phyloP scores from a whole-genome alignment of 352 stramenopile species.

The Phytophthora nicotianae region DNA sequence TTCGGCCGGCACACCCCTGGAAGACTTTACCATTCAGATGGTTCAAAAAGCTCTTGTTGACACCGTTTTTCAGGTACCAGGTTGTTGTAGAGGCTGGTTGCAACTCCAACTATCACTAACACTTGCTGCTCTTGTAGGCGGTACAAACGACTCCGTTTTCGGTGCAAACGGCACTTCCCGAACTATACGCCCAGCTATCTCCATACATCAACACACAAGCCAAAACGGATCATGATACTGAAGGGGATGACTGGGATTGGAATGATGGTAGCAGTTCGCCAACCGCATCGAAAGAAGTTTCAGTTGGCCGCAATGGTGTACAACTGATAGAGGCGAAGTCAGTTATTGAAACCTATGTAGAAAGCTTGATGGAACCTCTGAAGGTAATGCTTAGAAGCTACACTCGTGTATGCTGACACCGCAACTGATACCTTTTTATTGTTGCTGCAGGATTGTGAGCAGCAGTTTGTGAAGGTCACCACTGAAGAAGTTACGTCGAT shows the following conservation, averaged over 20 bases:
- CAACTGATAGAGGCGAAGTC: conserved; percentile 35
- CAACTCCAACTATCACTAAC: conserved; percentile 4
- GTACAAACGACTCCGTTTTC: conserved; percentile 26
- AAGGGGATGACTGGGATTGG: conserved; percentile 75
- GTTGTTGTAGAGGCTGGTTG: conserved; percentile 1
- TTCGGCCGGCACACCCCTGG: conserved; percentile 45
- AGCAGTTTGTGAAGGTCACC: conserved; percentile 54
- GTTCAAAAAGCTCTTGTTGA: conserved; percentile 58
- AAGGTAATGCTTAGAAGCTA: conserved; percentile 42
- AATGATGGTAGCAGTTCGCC: conserved; percentile 42
- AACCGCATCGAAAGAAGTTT: conserved; percentile 8
- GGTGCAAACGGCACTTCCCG: conserved; percentile 37
- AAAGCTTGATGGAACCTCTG: conserved; percentile 45
- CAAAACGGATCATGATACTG: conserved; percentile 27
- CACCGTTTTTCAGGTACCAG: conserved; percentile 51
- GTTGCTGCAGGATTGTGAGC: conserved; percentile 57
- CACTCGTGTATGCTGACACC: conserved; percentile 9
- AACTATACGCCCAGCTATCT: conserved; percentile 38
- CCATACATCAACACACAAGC: conserved; percentile 27
- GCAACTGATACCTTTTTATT: conserved; percentile 2
- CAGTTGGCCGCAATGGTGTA: conserved; percentile 19
- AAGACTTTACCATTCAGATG: conserved; percentile 79
- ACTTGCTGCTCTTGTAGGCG: conserved; percentile 23
- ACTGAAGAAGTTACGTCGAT: conserved; percentile 25
- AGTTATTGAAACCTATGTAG: conserved; percentile 50